These are phyloP conservation scores for Candida nonsorbophila DNA, from an alignment of 805 yeast species.

Conservation along the genomic window DNA sequence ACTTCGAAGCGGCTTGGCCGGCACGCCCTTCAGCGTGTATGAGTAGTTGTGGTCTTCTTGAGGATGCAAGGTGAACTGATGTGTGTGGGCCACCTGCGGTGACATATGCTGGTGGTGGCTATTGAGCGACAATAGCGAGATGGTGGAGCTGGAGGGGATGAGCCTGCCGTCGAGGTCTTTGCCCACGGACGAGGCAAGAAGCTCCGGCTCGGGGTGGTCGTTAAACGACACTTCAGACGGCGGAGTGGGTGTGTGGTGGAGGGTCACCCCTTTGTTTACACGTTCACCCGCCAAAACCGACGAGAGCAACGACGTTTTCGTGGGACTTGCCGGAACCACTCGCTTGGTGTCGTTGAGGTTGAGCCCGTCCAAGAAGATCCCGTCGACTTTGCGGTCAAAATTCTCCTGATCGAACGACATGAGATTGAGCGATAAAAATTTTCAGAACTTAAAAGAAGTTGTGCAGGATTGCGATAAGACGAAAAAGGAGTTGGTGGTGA, in stretches of 20 bases:
- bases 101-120: constrained; percentile 11
- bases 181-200: constrained; percentile 39
- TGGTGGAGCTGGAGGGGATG: constrained; percentile 39
- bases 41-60: constrained; percentile 2
- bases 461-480: too few species aligned
- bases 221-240: constrained; percentile 6
- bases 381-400: too few species aligned
- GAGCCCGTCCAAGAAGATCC: constrained; percentile 8
- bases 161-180: constrained; percentile 34
- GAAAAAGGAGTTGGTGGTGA: too few species aligned
- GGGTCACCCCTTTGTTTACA: constrained; percentile 1
- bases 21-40: too few species aligned
- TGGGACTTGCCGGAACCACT: constrained; percentile 1
- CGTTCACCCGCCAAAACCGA: constrained; percentile 11
- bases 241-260: neutral
- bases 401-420: too few species aligned
- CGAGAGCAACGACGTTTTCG: constrained; percentile 12
- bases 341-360: constrained; percentile 6
- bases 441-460: too few species aligned
- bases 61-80: neutral
- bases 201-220: constrained; percentile 41
- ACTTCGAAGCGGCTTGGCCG: constrained; percentile 8
- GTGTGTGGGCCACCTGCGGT: constrained; percentile 1
- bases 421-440: too few species aligned
- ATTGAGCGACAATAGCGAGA: constrained; percentile 32